phyloP scores from a whole-genome alignment of 306 rosid species.

The Fragaria iinumae region DNA sequence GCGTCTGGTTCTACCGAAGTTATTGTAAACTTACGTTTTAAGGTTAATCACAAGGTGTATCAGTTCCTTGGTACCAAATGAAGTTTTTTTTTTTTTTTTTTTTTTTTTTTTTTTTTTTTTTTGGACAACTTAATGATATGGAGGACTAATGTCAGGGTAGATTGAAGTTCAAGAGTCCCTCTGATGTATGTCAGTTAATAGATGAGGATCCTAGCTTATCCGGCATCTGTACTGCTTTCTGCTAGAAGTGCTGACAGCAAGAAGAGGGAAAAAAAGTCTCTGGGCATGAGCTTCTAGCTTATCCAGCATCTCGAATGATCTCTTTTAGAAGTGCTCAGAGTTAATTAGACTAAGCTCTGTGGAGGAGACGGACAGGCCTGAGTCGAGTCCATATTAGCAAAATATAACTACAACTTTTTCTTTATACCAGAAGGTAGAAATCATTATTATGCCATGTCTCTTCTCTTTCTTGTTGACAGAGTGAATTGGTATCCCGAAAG shows the following conservation, averaged over 20 bases:
- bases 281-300: neutral
- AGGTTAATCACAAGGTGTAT: neutral
- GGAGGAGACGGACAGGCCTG: neutral
- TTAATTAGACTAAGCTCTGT: neutral
- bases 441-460: neutral
- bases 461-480: neutral
- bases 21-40: neutral
- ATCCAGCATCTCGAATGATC: neutral
- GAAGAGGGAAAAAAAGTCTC: neutral
- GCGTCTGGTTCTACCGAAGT: neutral
- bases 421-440: neutral
- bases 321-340: neutral
- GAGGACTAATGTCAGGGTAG: neutral
- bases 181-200: neutral
- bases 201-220: slow-evolving; percentile 1
- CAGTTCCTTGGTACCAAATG: neutral
- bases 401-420: neutral
- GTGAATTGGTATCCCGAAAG: neutral
- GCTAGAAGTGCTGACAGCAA: neutral
- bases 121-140: neutral
- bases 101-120: neutral
- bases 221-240: neutral
- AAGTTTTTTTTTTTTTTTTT: neutral
- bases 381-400: neutral
- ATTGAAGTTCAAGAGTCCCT: neutral